These are phyloP conservation scores for Pseudonitzschia delicatissima DNA, from an alignment of 108 stramenopile genomes.

Conservation along the genomic window DNA sequence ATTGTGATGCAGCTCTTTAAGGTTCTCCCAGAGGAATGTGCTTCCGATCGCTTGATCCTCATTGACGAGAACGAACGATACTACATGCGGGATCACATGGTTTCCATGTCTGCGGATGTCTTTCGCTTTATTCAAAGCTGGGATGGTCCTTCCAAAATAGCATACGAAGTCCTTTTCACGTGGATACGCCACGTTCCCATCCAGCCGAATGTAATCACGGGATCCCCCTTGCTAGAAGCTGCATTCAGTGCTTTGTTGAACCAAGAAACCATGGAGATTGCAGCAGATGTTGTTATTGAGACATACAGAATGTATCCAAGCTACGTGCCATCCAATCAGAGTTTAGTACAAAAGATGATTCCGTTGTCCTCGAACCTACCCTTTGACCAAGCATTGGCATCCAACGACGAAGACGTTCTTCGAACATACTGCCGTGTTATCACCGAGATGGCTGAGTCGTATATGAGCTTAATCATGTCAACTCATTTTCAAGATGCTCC, in stretches of 20 bases:
- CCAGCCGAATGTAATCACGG: constrained; percentile 41
- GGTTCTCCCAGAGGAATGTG: constrained; percentile 78
- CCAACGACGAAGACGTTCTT: constrained; percentile 82
- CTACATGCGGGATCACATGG: constrained; percentile 50
- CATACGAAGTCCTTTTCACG: constrained; percentile 47
- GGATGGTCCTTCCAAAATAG: constrained; percentile 19
- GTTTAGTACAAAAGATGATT: constrained; percentile 67
- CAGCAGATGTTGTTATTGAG: constrained; percentile 88
- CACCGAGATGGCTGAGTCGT: constrained; percentile 95
- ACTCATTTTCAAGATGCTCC: constrained; percentile 21
- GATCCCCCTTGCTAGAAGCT: constrained; percentile 30
- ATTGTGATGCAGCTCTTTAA: constrained; percentile 55
- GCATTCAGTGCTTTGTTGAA: constrained; percentile 29
- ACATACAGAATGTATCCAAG: constrained; percentile 75
- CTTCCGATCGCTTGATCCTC: constrained; percentile 59
- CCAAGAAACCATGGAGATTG: constrained; percentile 56
- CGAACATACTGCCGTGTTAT: constrained; percentile 87
- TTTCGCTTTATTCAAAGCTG: constrained; percentile 39
- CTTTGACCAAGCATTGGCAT: constrained; percentile 39
- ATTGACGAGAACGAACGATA: constrained; percentile 56
- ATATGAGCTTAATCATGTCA: constrained; percentile 78
- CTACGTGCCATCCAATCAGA: constrained; percentile 43
- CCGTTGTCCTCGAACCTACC: constrained; percentile 65
- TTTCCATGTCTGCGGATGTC: constrained; percentile 40
- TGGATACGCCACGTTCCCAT: constrained; percentile 84